These are phyloP conservation scores for Phytophthora aleatoria DNA, from an alignment of 352 stramenopile genomes.

Conservation along the genomic window DNA sequence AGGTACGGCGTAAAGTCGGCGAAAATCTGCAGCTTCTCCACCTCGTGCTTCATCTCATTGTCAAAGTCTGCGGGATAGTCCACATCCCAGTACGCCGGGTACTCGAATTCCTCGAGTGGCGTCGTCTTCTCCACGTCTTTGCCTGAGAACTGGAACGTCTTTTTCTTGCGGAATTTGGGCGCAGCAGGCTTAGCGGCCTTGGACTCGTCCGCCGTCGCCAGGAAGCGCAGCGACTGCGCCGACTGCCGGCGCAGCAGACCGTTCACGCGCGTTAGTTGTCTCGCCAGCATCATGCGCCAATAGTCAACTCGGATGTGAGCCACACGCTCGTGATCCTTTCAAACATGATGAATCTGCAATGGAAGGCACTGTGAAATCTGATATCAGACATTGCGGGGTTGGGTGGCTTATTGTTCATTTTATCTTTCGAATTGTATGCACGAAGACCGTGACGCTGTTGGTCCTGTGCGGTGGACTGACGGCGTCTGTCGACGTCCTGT, in stretches of 20 bases:
- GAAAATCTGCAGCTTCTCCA: constrained; percentile 87
- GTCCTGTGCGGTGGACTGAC: constrained; percentile 20
- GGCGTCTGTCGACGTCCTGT: constrained; percentile 29
- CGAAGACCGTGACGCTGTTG: constrained; percentile 22
- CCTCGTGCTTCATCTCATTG: constrained; percentile 86
- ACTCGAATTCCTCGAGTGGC: constrained; percentile 68
- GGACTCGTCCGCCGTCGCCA: constrained; percentile 15
- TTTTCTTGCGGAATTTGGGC: constrained; percentile 57
- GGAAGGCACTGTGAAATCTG: neutral
- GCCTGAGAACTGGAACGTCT: constrained; percentile 71
- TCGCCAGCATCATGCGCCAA: constrained; percentile 35
- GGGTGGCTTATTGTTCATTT: neutral
- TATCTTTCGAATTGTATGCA: constrained; percentile 13
- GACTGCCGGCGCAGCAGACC: constrained; percentile 26
- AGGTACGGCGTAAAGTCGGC: constrained; percentile 75
- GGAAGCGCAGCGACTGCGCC: constrained; percentile 43
- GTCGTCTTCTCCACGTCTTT: constrained; percentile 38
- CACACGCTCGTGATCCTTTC: constrained; percentile 20
- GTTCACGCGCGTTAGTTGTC: constrained; percentile 36
- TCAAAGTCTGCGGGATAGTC: constrained; percentile 78
- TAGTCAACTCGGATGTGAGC: constrained; percentile 12
- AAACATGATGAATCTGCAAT: constrained; percentile 7
- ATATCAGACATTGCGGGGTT: neutral
- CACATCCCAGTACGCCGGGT: constrained; percentile 77
- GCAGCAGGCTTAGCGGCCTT: constrained; percentile 11